Conservation (phyloP, 176 grass and related monocot species). For the Oryza officinalis region DNA sequence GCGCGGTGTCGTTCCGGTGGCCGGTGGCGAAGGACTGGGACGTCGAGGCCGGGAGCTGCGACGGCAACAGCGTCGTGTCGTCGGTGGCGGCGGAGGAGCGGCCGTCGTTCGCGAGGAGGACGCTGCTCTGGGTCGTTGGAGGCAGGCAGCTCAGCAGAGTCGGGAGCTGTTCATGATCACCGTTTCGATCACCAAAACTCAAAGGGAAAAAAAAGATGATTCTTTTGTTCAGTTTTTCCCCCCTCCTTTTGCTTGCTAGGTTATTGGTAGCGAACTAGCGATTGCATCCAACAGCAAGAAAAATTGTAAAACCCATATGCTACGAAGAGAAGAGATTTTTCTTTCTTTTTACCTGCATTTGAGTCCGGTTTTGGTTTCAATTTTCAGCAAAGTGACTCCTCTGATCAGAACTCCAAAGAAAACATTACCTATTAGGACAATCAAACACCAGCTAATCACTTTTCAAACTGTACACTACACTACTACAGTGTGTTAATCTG, state of each 20-base stretch:
- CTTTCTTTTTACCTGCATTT: neutral
- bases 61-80: constrained; percentile 36
- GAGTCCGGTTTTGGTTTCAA: neutral
- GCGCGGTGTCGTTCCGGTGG: constrained; percentile 81
- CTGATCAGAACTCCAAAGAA: neutral
- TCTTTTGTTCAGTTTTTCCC: constrained; percentile 11
- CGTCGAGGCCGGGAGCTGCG: constrained; percentile 72
- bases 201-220: neutral
- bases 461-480: neutral
- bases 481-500: neutral
- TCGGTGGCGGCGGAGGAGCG: constrained; percentile 60
- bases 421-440: neutral
- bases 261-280: neutral
- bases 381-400: neutral
- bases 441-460: neutral
- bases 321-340: constrained; percentile 14
- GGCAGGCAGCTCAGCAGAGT: constrained; percentile 58
- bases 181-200: neutral
- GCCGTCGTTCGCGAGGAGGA: constrained; percentile 80
- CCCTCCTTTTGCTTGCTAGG: neutral
- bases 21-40: constrained; percentile 54
- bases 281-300: constrained; percentile 20
- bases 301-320: constrained; percentile 38
- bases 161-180: constrained; percentile 41
- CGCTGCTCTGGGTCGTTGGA: constrained; percentile 83